Evolutionary conservation across 192 early-diverging fungal genomes (phyloP).

Genomic region (Podila horticola): DNA sequence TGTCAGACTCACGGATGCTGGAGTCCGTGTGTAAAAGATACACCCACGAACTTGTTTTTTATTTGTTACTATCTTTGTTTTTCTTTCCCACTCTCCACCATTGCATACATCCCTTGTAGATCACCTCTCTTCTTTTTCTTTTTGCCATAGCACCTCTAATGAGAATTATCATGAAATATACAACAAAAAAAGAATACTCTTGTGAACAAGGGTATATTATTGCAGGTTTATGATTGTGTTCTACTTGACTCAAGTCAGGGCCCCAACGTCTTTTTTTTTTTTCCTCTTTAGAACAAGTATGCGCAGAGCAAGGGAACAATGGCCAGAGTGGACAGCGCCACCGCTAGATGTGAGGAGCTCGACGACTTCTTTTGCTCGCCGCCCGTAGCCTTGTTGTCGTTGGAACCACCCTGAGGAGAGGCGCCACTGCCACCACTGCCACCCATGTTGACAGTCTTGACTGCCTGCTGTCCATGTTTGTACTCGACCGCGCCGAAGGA

Average conservation of each 20-base stretch:
- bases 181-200: no score
- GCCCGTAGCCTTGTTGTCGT: neutral
- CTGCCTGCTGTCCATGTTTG: conserved; percentile 52
- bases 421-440: neutral
- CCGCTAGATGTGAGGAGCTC: neutral
- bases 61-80: neutral
- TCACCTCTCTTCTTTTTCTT: neutral
- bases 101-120: conserved; percentile 6
- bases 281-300: conserved; percentile 13
- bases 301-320: conserved; percentile 19
- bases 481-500: conserved; percentile 55
- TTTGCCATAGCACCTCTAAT: neutral
- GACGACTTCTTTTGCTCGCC: neutral
- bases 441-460: conserved; percentile 13
- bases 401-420: neutral
- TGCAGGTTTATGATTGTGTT: neutral
- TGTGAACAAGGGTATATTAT: neutral
- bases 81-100: neutral
- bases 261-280: neutral
- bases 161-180: no score
- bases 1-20: conserved; percentile 43
- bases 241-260: neutral
- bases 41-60: neutral
- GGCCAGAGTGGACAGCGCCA: conserved; percentile 1
- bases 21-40: conserved; percentile 28